These are phyloP conservation scores for Fusarium metavorans DNA, from an alignment of 2,329 filamentous ascomycete genomes.

Conservation along the genomic window DNA sequence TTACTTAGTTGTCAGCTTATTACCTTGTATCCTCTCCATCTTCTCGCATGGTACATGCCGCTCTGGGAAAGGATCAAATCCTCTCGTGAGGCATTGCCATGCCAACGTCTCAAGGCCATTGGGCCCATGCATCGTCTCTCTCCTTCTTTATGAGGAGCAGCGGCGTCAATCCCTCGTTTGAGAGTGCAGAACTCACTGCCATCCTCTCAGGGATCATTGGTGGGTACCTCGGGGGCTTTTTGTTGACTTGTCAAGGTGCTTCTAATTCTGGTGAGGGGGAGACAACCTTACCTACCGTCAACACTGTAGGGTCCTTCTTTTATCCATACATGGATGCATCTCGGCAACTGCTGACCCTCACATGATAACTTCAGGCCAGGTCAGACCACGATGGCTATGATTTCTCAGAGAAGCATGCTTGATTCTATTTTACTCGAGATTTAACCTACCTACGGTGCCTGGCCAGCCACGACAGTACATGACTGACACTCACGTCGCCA, in stretches of 20 bases:
- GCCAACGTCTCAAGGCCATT: background rate
- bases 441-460: background rate
- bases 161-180: background rate
- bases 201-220: constrained; percentile 17
- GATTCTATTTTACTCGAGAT: background rate
- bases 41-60: background rate
- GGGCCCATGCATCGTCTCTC: background rate
- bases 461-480: background rate
- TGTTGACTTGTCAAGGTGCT: background rate
- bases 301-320: background rate
- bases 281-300: background rate
- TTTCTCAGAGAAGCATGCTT: background rate
- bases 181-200: constrained; percentile 1
- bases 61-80: background rate
- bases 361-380: background rate
- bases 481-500: background rate
- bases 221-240: constrained; percentile 9
- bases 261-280: background rate
- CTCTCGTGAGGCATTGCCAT: background rate
- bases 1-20: constrained; percentile 7
- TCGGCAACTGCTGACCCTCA: background rate
- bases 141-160: background rate
- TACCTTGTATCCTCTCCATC: background rate
- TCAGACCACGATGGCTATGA: background rate
- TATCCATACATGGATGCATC: background rate